Conservation (phyloP, 192 early-diverging fungal species). For the Podila epicladia region DNA sequence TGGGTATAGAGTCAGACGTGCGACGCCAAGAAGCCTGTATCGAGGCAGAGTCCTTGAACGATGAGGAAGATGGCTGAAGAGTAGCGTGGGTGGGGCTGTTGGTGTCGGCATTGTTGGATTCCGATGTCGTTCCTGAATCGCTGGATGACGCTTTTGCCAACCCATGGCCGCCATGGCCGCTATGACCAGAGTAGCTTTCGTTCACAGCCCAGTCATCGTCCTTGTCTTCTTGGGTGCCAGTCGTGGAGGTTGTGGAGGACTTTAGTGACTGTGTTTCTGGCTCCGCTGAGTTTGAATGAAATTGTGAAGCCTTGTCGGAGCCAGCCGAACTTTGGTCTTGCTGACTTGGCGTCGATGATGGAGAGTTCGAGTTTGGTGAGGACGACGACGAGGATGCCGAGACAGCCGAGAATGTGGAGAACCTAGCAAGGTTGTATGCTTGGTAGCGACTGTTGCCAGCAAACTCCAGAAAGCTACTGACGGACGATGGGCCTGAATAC, state of each 20-base stretch:
- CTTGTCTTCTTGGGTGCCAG: conserved; percentile 20
- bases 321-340: conserved; percentile 6
- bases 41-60: conserved; percentile 16
- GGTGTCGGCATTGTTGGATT: background rate
- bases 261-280: conserved; percentile 37
- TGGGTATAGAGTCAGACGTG: conserved; percentile 35
- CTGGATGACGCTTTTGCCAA: background rate
- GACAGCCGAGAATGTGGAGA: conserved; percentile 30
- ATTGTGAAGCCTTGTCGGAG: background rate
- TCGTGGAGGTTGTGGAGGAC: background rate
- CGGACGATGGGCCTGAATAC: background rate
- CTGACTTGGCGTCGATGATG: background rate
- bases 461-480: conserved; percentile 29
- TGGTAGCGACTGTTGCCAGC: conserved; percentile 46
- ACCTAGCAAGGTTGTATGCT: conserved; percentile 38
- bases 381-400: background rate
- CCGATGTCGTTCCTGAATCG: background rate
- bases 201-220: conserved; percentile 49
- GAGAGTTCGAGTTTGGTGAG: background rate
- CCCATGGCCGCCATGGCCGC: conserved; percentile 1
- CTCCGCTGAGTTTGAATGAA: conserved; percentile 31
- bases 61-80: conserved; percentile 4
- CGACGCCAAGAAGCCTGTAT: conserved; percentile 36
- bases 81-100: background rate
- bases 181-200: conserved; percentile 36